Percentiles rank a stretch among this genome's conserved stretches.
phyloP scores from a whole-genome alignment of 2,329 filamentous ascomycete species.

The Madurella fahalii region DNA sequence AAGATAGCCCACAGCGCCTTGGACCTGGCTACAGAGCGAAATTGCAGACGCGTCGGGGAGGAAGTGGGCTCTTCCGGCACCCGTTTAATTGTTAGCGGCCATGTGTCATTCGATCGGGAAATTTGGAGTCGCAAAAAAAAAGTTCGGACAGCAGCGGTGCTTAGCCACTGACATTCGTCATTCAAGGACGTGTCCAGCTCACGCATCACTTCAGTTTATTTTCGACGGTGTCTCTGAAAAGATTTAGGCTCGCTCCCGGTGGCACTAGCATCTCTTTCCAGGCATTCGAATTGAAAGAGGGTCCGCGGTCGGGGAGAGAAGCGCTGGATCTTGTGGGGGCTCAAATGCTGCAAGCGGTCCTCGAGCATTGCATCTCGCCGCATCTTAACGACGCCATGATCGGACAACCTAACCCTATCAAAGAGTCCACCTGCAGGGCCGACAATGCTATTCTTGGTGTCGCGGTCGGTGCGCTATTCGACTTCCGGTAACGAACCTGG shows the following conservation, averaged over 20 bases:
- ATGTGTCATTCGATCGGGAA: constrained; percentile 3
- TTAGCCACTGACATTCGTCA: not conserved
- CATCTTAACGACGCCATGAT: too few species aligned
- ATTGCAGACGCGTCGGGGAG: not conserved
- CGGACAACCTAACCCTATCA: too few species aligned
- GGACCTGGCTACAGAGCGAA: not conserved
- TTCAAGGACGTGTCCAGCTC: not conserved
- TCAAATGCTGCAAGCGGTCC: too few species aligned
- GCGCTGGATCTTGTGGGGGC: too few species aligned
- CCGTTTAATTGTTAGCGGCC: not conserved
- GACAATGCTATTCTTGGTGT: too few species aligned
- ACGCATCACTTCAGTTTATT: not conserved
- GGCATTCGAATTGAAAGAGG: too few species aligned
- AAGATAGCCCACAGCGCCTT: not conserved
- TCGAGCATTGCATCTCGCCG: too few species aligned
- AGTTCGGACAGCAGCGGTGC: constrained; percentile 4
- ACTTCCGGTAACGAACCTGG: too few species aligned
- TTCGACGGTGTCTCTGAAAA: not conserved
- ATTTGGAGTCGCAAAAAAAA: constrained; percentile 11
- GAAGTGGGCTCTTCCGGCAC: not conserved
- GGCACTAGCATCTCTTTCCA: not conserved
- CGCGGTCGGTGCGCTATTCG: too few species aligned
- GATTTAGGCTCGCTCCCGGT: not conserved
- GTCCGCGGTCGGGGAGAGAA: too few species aligned
- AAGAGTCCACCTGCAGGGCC: too few species aligned